These are phyloP conservation scores for Syncephalastrum racemosum DNA, from an alignment of 371 early-diverging fungal genomes.

Conservation along the genomic window DNA sequence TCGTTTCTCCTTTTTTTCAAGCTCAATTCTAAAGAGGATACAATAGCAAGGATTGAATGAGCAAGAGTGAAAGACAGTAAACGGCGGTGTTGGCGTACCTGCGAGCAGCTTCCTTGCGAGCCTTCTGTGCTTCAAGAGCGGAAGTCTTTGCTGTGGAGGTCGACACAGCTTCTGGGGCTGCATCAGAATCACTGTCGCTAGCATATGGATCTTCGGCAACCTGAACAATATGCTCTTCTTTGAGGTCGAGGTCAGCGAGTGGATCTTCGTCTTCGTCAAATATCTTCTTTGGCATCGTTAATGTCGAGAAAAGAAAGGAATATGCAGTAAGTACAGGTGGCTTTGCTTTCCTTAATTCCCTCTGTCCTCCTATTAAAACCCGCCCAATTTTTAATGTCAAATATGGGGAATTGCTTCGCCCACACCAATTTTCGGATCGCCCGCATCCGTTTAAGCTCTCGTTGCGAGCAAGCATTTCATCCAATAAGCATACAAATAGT, in stretches of 20 bases:
- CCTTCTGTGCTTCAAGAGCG: constrained; percentile 23
- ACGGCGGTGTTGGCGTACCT: no score
- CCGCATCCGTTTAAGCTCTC: no score
- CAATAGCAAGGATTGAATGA: background rate
- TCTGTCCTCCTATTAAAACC: no score
- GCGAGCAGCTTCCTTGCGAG: constrained; percentile 37
- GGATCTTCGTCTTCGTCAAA: constrained; percentile 38
- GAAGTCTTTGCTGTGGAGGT: constrained; percentile 31
- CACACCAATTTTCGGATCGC: no score
- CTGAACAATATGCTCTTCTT: background rate
- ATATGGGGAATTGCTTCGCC: no score
- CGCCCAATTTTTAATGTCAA: no score
- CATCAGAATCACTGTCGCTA: constrained; percentile 34
- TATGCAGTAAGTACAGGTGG: background rate
- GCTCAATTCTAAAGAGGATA: background rate
- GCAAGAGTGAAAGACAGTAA: no score
- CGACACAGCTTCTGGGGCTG: constrained; percentile 50
- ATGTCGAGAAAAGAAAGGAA: background rate
- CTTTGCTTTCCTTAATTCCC: no score
- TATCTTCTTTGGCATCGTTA: constrained; percentile 36
- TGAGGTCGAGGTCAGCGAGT: constrained; percentile 9
- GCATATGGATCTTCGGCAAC: background rate
- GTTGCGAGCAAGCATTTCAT: no score
- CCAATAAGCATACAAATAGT: no score
- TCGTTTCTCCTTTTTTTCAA: constrained; percentile 29